phyloP scores from a whole-genome alignment of 805 yeast species.

The Pichia insulana region DNA sequence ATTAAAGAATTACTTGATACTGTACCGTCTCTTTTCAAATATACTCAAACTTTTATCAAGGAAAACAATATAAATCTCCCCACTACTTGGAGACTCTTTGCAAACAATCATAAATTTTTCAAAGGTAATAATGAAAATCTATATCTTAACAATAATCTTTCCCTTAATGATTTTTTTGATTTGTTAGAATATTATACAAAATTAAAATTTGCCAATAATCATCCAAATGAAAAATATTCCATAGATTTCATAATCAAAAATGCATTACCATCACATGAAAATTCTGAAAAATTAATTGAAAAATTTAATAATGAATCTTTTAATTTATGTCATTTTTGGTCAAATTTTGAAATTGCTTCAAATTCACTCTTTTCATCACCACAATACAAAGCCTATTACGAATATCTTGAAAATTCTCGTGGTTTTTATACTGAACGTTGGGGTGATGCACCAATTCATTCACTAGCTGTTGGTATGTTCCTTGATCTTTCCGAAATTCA shows the following conservation, averaged over 20 bases:
- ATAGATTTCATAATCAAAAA: not conserved
- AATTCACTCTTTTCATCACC: constrained; percentile 64
- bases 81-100: constrained; percentile 64
- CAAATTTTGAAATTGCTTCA: constrained; percentile 86
- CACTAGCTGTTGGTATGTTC: constrained; percentile 75
- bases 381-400: constrained; percentile 58
- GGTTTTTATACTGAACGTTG: constrained; percentile 90
- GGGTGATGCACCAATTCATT: constrained; percentile 97
- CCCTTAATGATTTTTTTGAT: constrained; percentile 20
- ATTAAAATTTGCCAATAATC: constrained; percentile 17
- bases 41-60: constrained; percentile 56
- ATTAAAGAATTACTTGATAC: constrained; percentile 75
- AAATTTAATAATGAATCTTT: constrained; percentile 59
- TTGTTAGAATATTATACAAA: constrained; percentile 21
- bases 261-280: not conserved
- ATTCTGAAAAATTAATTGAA: constrained; percentile 30
- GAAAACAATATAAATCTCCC: constrained; percentile 40
- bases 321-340: constrained; percentile 84
- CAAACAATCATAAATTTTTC: constrained; percentile 31
- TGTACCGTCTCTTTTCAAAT: constrained; percentile 70
- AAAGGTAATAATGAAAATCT: constrained; percentile 26
- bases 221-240: not conserved
- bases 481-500: constrained; percentile 65
- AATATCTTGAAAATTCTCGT: constrained; percentile 57
- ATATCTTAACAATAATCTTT: constrained; percentile 19